phyloP scores from a whole-genome alignment of 257 asterid genomes.

The Capsicum baccatum region DNA sequence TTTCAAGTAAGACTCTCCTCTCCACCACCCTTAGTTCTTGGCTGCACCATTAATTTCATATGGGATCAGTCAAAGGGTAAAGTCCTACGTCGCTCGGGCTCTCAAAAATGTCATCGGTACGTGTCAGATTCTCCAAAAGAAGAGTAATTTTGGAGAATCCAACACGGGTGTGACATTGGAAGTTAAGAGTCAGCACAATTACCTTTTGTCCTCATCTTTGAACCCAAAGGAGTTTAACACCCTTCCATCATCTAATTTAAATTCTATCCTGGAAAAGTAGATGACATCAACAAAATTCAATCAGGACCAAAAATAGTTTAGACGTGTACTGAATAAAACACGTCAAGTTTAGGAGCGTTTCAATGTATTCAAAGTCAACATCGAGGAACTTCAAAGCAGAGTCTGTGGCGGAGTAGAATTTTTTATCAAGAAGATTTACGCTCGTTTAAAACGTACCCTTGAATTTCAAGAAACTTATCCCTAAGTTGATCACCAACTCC shows the following conservation, averaged over 20 bases:
- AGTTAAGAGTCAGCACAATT: background rate
- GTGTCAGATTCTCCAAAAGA: too few relatives aligned
- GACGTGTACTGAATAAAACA: background rate
- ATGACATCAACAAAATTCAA: background rate
- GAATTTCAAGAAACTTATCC: conserved; percentile 73
- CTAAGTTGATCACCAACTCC: conserved; percentile 79
- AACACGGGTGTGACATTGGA: too few relatives aligned
- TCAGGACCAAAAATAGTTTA: too few relatives aligned
- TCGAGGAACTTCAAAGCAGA: background rate
- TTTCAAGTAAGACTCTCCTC: conserved; percentile 66
- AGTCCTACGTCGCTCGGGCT: too few relatives aligned
- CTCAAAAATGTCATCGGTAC: too few relatives aligned
- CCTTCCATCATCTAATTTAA: conserved; percentile 73
- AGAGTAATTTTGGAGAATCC: too few relatives aligned
- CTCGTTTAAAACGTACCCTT: conserved; percentile 52
- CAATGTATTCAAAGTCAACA: background rate
- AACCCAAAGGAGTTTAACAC: conserved; percentile 66
- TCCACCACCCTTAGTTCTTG: conserved; percentile 95
- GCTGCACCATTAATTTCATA: conserved; percentile 47
- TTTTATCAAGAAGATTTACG: too few relatives aligned
- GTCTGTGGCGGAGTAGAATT: background rate
- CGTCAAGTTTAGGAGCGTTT: background rate
- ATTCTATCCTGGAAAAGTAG: conserved; percentile 60
- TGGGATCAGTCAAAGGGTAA: background rate
- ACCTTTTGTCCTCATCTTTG: conserved; percentile 81